Evolutionary conservation across 2,329 filamentous ascomycete genomes (phyloP), one percentile per base, ranked within the genome.

Genomic region (Aspergillus sp.): DNA sequence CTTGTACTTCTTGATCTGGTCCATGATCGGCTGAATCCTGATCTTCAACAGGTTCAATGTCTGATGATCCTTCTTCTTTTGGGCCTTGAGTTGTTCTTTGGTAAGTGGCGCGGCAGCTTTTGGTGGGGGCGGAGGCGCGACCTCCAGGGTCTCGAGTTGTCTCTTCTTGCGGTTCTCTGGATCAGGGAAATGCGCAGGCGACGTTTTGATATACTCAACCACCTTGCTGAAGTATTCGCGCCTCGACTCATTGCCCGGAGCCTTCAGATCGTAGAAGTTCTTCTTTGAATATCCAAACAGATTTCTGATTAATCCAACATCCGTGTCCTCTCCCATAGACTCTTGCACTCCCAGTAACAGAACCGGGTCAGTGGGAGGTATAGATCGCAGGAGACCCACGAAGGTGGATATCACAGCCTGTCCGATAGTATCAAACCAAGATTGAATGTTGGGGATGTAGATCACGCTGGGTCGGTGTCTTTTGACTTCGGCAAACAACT

Each of bases 381-480:
- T 85, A 2, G 88, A 88, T 59, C 86, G 84, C 32, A 99, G 74
- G 70, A 97, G 85, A 7, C 89, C 87, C 54, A 87, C 80, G 71
- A 99, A 97, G 0, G 91, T 94, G 31, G 87, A 86, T 50, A 96
- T 84, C 4, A 84, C 82, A 13, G 78, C 68, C 11, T 76, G 75
- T 2, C 87, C 84, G 36, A 91, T 76, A 0, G 88, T 86, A 11
- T 82, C 75, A 67, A 91, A 93, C 94, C 94, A 99, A 6, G 87
- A 82, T 60, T 96, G 89, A 45, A 97, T 84, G 60, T 91, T 88
- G 2, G 94, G 93, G 41, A 99, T 88, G 71, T 92, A 97, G 47
- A 99, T 94, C 34, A 97, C 90, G 68, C 91, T 95, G 0, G 94
- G 94, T 70, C 96, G 97, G 69, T 97, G 91, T 34, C 92, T 86